Base-by-base conservation (phyloP, 257 asterid species). In the Solanum phureja region DNA sequence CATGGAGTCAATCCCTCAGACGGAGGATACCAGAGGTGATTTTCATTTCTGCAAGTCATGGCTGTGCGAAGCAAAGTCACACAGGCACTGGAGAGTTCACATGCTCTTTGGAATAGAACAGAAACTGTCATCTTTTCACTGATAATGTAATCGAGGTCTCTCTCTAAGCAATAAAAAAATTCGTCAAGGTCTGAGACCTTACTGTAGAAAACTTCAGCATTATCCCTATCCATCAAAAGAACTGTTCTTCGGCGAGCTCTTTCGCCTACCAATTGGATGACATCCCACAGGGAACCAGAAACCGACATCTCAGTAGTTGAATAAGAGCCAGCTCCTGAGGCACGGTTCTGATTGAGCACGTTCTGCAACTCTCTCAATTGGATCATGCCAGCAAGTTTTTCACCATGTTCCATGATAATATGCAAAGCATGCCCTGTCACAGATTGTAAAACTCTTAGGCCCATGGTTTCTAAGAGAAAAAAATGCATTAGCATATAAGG, bases 201-300 rank as follows among this genome's bases (percentile, higher is more conserved):
- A 84, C 98, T 97, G 86, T 94, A 96, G 88, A 96, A 96, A 84
- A 96, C 99, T 93, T 96, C 99, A 88, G 98, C 95, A 91, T 95
- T 97, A 77, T 97, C 98, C 90, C 98, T 97, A 90, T 97, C 99
- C 98, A 97, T 97, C 94, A 97, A 87, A 88, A 97, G 98, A 90
- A 97, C 98, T 62, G 98, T 93, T 90, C 90, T 93, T 68, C 98
- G 90, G 46, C 99, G 98, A 74, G 98, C 93, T 92, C 92, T 93
- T 90, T 97, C 98, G 42, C 99, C 99, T 42, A 95, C 98, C 89
- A 95, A 90, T 90, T 97, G 99, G 87, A 95, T 95, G 83, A 97
- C 96, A 92, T 95, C 98, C 99, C 99, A 97, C 69, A 95, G 96
- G 90, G 98, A 95, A 86, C 98, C 98, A 87, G 98, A 91, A 88